Base-by-base conservation (phyloP, 2,329 filamentous ascomycete species). In the Aspergillus ustus region DNA sequence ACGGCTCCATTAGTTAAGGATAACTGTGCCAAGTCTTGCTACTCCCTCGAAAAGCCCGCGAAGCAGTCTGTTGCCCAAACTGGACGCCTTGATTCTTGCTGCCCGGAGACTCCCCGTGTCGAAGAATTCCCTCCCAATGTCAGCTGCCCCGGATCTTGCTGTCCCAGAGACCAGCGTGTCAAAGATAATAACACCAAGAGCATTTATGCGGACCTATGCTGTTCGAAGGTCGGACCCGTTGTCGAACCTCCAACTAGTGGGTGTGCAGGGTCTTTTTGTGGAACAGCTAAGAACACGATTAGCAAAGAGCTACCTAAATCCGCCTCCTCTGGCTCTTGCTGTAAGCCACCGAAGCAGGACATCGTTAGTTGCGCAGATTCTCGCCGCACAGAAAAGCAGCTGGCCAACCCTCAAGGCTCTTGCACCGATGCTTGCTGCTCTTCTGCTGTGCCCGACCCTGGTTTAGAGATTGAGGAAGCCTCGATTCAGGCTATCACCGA, bases 401-500 rank as follows among this genome's bases (percentile, higher is more conserved):
- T 7, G 31, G 31, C 9, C 31, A 34, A 13, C 4, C 31, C 7
- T 34, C 31, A 34, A 34, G 31, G 2, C 31, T 34, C 8, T 34
- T 8, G 31, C 31, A 8, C 31, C 4, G 31, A 34, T 34, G 31
- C 31, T 34, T 34, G 31, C 31, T 34, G 31, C 31, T 34, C 13
- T 7, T 34, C 31, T 34, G 31, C 31, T 34, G 31, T 7, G 4
- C 7, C 7, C 31, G 9, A 7, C 7, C 31, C 31, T 34, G 9
- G 31, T 34, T 4, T 34, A 34, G 7, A 34, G 31, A 34, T 8
- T 34, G 9, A 34, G 31, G 4, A 5, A 25, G 51, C 29, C 28
- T 29, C 29, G 37, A 17, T 53, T 53, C 29, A 22, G 29, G 28
- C 6, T 31, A 56, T 45, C 31, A 43, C 59, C 7, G 73, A 74